Base-by-base conservation (phyloP, 768 basidiomycete genomes). In the Termitomyces sp. region DNA sequence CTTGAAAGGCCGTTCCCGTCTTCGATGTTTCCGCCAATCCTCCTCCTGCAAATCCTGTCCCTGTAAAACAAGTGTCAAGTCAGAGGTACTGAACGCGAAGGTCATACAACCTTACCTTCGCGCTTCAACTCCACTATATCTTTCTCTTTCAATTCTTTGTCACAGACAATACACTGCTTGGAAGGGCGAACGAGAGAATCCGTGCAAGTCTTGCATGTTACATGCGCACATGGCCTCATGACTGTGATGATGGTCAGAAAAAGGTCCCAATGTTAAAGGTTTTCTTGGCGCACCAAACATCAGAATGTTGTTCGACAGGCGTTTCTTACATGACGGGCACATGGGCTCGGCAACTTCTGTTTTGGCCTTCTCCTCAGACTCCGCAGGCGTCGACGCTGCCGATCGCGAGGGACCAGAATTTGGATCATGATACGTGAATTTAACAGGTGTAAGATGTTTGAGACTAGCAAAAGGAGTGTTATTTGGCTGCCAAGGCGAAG, bases 1-100 rank as follows among this genome's bases (percentile, higher is more conserved):
- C 93, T 68, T 95, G 93, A 76, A 98, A 96, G 0, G 93, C 88
- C 13, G 93, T 74, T 2, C 93, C 93, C 30, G 77, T 78, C 69
- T 83, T 88, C 37, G 83, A 86, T 0, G 90, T 89, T 73, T 96
- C 93, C n/a, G 94, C 93, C 63, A 93, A 72, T 6, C 95, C 95
- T n/a, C 95, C 95, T 53, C 91, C 90, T 8, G 95, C 94, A 67
- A 91, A 98, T 0, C 95, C 95, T 10, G 95, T 98, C 26, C 93
- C 91, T 93, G 6, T 34, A 36, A 26, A 49, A 33, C 12, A 34
- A 24, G 30, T 0, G 5, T 12, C 6, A 12, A 40, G 20, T 40
- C 14, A 20, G 37, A 20, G 22, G 27, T 13, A 30, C 3, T 12
- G 20, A 32, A 33, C 10, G 5, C 0, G 24, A 44, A 39, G 5